phyloP scores from a whole-genome alignment of 352 stramenopile genomes.

The Plasmopara viticola region DNA sequence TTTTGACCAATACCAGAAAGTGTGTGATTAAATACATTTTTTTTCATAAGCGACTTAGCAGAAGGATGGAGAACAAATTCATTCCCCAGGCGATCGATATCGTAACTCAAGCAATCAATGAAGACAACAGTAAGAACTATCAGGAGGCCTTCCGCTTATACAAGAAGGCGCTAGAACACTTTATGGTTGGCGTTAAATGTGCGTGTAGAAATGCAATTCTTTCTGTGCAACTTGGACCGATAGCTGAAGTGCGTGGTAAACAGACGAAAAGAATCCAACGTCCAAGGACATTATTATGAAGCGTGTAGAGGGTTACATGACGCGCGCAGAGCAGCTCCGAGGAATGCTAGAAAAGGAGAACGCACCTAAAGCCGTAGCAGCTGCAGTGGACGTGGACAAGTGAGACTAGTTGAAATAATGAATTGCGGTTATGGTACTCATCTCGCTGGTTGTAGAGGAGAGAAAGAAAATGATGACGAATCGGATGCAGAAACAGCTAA shows the following conservation, averaged over 20 bases:
- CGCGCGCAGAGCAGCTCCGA: slow-evolving; percentile 80
- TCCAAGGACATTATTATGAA: slow-evolving; percentile 89
- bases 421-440: slow-evolving; percentile 1
- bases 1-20: too few species aligned
- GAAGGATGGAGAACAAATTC: slow-evolving; percentile 85
- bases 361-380: slow-evolving; percentile 47
- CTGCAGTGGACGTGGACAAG: slow-evolving; percentile 70
- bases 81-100: slow-evolving; percentile 88
- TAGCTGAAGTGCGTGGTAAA: slow-evolving; percentile 2
- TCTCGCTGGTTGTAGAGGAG: slow-evolving; percentile 35
- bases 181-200: slow-evolving; percentile 88
- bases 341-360: slow-evolving; percentile 68
- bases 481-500: slow-evolving; percentile 94
- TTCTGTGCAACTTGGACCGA: neutral
- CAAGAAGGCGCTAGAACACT: slow-evolving; percentile 87
- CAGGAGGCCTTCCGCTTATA: slow-evolving; percentile 82
- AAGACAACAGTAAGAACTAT: slow-evolving; percentile 88
- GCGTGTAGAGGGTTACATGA: slow-evolving; percentile 87
- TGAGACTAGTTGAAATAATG: slow-evolving; percentile 17
- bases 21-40: too few species aligned
- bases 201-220: slow-evolving; percentile 12
- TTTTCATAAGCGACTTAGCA: too few species aligned
- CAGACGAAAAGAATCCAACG: slow-evolving; percentile 89
- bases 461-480: slow-evolving; percentile 86
- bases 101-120: slow-evolving; percentile 79